phyloP scores from a whole-genome alignment of 306 rosid genomes.

The Prunus mume region DNA sequence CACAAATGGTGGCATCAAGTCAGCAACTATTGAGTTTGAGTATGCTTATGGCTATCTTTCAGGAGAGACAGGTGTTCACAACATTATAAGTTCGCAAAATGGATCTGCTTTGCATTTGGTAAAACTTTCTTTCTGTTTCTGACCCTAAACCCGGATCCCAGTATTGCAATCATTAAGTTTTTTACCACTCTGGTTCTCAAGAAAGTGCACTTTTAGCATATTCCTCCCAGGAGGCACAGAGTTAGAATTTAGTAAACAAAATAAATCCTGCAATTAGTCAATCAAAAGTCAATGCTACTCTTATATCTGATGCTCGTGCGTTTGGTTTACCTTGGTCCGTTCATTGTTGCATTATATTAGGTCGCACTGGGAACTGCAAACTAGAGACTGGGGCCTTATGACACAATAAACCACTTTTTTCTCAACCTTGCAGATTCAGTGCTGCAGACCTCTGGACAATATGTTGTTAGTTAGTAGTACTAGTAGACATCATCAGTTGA shows the following conservation, averaged over 20 bases:
- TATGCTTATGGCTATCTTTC: constrained; percentile 78
- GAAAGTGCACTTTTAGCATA: too few species aligned
- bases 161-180: not conserved
- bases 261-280: too few species aligned
- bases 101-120: constrained; percentile 50
- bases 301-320: not conserved
- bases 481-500: too few species aligned
- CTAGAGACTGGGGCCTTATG: not conserved
- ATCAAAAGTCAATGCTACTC: not conserved
- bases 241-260: too few species aligned
- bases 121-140: constrained; percentile 24
- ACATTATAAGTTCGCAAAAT: constrained; percentile 42
- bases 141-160: not conserved
- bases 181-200: too few species aligned
- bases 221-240: too few species aligned
- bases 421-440: too few species aligned
- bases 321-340: not conserved
- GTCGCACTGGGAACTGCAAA: not conserved
- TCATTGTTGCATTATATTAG: not conserved
- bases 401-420: too few species aligned
- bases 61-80: constrained; percentile 77
- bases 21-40: constrained; percentile 65
- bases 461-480: too few species aligned
- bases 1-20: constrained; percentile 52
- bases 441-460: too few species aligned